Conservation (phyloP, 1,284 basidiomycete species). For the Trichosporon sp. region DNA sequence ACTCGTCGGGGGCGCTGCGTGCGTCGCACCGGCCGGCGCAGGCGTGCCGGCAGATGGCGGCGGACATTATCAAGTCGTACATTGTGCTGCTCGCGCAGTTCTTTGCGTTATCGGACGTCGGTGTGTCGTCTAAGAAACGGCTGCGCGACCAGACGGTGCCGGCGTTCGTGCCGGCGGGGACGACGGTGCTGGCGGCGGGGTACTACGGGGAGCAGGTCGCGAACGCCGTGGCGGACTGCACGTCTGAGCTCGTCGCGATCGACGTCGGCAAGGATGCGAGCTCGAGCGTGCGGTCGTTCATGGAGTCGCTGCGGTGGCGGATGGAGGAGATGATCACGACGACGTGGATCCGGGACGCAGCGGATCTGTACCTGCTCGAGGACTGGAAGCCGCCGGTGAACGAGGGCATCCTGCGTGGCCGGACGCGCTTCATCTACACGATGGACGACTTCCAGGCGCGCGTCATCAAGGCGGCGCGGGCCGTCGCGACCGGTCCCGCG, state of each 20-base stretch:
- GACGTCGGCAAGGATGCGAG: slow-evolving; percentile 73
- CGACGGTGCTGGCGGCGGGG: slow-evolving; percentile 76
- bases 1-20: slow-evolving; percentile 27
- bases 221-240: slow-evolving; percentile 77
- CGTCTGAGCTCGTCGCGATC: slow-evolving; percentile 72
- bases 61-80: slow-evolving; percentile 85
- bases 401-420: slow-evolving; percentile 32
- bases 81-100: slow-evolving; percentile 80
- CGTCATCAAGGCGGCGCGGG: slow-evolving; percentile 68
- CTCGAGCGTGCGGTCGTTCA: slow-evolving; percentile 63
- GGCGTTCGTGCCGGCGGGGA: slow-evolving; percentile 66
- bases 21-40: slow-evolving; percentile 60
- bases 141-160: slow-evolving; percentile 47
- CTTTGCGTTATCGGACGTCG: slow-evolving; percentile 78
- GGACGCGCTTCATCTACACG: slow-evolving; percentile 60
- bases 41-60: slow-evolving; percentile 83
- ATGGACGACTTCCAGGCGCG: slow-evolving; percentile 81
- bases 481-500: slow-evolving; percentile 3
- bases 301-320: slow-evolving; percentile 81
- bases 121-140: slow-evolving; percentile 48
- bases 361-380: slow-evolving; percentile 78
- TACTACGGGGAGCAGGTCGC: slow-evolving; percentile 75
- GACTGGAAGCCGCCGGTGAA: slow-evolving; percentile 64
- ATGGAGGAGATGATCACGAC: slow-evolving; percentile 77
- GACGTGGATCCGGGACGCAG: slow-evolving; percentile 82